Base-by-base conservation (phyloP, 176 grass and related monocot species). In the Carex littledalei region DNA sequence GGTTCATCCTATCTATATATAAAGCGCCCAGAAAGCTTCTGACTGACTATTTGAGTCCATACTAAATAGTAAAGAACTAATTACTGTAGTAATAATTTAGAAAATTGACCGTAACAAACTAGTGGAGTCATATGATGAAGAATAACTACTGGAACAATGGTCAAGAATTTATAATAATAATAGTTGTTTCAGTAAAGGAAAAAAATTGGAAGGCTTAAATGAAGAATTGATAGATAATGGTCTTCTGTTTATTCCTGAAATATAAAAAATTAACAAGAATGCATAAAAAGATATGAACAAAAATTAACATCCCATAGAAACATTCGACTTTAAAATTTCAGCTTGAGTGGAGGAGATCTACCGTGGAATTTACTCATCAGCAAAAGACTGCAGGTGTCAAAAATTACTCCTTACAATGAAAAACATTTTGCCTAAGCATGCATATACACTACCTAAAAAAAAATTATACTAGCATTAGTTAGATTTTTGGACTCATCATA, bases 201-300 rank as follows among this genome's bases (percentile, higher is more conserved):
- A 45, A 32, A 7, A 63, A 2, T 21, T 81, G 0, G 10, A 83
- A 21, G 77, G 2, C 80, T 68, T 88, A 29, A 67, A 3, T 0
- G 17, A 81, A 49, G 50, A 63, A 9, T 0, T 65, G 14, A 81
- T 35, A 16, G 89, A 78, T n/a, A 82, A 50, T 16, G 88, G 24
- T 21, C 72, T 86, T 35, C 18, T 50, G 54, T 65, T 53, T 32
- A 67, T 63, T 65, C 85, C 85, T 90, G 85, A 45, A 84, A 80
- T 49, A 78, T 22, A 37, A 56, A 77, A 62, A 24, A 24, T 24
- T 24, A n/a, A 26, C 15, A 9, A 82, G 4, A 63, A 47, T 15
- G 37, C 0, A 21, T 64, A 35, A 24, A 13, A 81, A 66, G 29
- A 22, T 64, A 22, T 24, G 43, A n/a, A 62, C 53, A 62, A 58